Conservation (phyloP, 306 rosid species). For the Abrus pulchellus region DNA sequence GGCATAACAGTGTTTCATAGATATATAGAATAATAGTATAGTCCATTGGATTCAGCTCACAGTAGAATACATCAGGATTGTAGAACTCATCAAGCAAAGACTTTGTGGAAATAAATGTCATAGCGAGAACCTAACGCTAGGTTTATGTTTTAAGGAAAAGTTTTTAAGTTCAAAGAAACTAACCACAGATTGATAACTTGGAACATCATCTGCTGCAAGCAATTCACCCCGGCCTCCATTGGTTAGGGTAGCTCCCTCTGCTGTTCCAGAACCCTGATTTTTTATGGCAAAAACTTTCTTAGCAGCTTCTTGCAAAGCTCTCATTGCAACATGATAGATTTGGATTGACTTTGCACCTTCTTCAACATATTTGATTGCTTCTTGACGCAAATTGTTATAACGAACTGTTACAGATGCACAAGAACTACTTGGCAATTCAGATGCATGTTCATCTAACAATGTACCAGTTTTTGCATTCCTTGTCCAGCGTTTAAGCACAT, state of each 20-base stretch:
- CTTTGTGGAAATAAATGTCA: constrained; percentile 7
- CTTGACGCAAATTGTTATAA: constrained; percentile 82
- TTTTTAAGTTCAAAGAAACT: constrained; percentile 52
- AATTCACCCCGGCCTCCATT: constrained; percentile 68
- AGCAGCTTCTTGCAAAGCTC: constrained; percentile 81
- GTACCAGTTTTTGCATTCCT: constrained; percentile 78
- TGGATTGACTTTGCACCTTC: constrained; percentile 93
- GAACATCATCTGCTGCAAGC: constrained; percentile 62
- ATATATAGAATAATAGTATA: not conserved
- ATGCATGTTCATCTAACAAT: constrained; percentile 58
- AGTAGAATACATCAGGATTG: constrained; percentile 29
- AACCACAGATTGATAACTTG: constrained; percentile 63
- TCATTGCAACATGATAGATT: constrained; percentile 82
- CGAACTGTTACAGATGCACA: constrained; percentile 68
- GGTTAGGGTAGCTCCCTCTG: constrained; percentile 56
- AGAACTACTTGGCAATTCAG: constrained; percentile 64
- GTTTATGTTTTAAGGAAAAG: constrained; percentile 16
- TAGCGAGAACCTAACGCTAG: constrained; percentile 12
- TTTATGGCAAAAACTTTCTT: constrained; percentile 71
- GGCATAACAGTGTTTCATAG: too few relatives aligned
- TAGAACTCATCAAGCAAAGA: constrained; percentile 31
- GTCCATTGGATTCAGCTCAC: constrained; percentile 18
- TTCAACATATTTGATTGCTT: constrained; percentile 87
- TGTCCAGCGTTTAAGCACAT: constrained; percentile 90
- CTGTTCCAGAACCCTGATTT: constrained; percentile 58